A percentile compares a stretch with the other conserved stretches of the same genome.
Conservation (phyloP, 345 rosid genomes). For the Syzygium oleosum region DNA sequence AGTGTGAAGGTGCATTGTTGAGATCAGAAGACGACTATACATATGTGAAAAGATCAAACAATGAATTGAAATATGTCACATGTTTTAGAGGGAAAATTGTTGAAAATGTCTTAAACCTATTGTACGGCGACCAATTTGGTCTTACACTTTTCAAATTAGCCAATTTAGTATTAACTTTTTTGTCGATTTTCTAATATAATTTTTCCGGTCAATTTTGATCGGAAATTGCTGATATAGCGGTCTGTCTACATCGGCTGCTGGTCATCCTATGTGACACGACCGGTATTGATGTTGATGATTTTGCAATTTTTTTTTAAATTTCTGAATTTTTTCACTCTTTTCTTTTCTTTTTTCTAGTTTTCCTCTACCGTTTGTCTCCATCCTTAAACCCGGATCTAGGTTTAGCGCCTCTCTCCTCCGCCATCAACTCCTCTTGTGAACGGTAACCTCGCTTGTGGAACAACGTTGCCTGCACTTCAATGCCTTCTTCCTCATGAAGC, state of each 20-base stretch:
- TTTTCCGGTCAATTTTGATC: neutral
- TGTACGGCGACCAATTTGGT: no score
- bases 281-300: no score
- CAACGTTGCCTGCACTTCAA: neutral
- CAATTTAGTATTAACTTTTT: no score
- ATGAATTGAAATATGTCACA: neutral
- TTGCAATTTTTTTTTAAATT: neutral
- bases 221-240: neutral
- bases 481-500: neutral
- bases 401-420: neutral
- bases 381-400: neutral
- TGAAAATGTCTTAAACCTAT: no score
- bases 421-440: neutral
- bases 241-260: neutral
- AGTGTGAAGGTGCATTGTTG: neutral
- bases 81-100: neutral
- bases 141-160: no score
- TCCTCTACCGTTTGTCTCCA: neutral
- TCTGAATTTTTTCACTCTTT: no score
- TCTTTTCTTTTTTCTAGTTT: no score
- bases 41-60: neutral
- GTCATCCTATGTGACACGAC: neutral
- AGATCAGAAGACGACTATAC: neutral
- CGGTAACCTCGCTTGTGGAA: no score
- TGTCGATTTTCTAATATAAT: no score